Evolutionary conservation across 257 asterid species (phyloP).

Genomic region (Haberlea rhodopensis): DNA sequence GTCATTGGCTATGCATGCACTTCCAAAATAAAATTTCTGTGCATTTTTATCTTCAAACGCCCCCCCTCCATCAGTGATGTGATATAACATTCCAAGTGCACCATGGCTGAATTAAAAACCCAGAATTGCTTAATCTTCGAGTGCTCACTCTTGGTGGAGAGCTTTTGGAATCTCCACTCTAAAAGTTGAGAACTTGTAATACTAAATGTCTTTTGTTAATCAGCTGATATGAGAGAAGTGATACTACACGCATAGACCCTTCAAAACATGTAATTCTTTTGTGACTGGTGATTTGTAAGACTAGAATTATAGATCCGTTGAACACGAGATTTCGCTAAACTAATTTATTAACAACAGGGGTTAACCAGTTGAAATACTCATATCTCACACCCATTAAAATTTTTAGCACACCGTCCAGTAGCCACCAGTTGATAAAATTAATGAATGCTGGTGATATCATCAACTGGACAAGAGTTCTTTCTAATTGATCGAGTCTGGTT

Average conservation of each 20-base stretch:
- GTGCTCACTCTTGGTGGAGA: neutral
- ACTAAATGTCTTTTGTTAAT: neutral
- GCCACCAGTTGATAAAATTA: conserved; percentile 5
- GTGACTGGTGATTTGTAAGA: too few species aligned
- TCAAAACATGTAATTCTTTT: too few species aligned
- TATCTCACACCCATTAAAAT: too few species aligned
- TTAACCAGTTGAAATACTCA: too few species aligned
- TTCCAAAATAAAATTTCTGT: neutral
- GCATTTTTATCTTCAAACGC: neutral
- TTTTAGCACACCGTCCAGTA: neutral
- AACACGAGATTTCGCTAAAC: too few species aligned
- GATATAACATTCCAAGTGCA: neutral
- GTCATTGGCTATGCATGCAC: neutral
- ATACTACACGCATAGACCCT: neutral
- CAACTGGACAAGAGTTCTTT: neutral
- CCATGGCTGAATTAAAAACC: conserved; percentile 2
- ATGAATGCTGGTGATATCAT: neutral
- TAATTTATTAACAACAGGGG: too few species aligned
- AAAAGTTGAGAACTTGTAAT: conserved; percentile 5
- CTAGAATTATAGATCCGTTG: too few species aligned
- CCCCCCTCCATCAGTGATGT: neutral
- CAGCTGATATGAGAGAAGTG: conserved; percentile 1
- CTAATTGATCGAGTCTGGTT: neutral
- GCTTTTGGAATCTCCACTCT: conserved; percentile 1
- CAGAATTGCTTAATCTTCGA: neutral